Percentiles rank a stretch among this genome's conserved stretches.
Evolutionary conservation across 768 basidiomycete species (phyloP).

Genomic region (Phaeotremella fagi): DNA sequence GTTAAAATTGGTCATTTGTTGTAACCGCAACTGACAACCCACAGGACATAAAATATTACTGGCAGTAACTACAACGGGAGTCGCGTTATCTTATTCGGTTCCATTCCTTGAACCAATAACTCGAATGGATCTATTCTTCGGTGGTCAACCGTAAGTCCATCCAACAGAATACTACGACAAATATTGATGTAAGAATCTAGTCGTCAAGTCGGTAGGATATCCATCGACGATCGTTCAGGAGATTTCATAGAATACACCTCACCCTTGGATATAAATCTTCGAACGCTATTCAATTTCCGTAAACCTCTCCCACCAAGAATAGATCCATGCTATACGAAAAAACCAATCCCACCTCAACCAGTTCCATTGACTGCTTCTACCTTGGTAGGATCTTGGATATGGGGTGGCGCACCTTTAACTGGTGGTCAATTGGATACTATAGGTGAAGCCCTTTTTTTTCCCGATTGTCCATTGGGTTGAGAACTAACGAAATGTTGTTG

Average conservation of each 20-base stretch:
- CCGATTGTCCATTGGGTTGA: neutral
- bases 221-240: slow-evolving; percentile 46
- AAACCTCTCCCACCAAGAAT: slow-evolving; percentile 45
- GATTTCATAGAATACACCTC: slow-evolving; percentile 46
- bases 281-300: slow-evolving; percentile 46
- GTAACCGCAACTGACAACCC: neutral
- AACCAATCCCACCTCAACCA: slow-evolving; percentile 43
- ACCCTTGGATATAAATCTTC: slow-evolving; percentile 43
- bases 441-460: slow-evolving; percentile 15
- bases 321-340: slow-evolving; percentile 34
- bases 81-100: slow-evolving; percentile 39
- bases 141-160: slow-evolving; percentile 23
- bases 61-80: slow-evolving; percentile 38
- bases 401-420: slow-evolving; percentile 48
- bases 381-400: slow-evolving; percentile 47
- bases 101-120: slow-evolving; percentile 43
- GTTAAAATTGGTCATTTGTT: slow-evolving; percentile 17
- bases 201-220: slow-evolving; percentile 37
- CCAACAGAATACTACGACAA: neutral
- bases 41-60: slow-evolving; percentile 44
- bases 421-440: slow-evolving; percentile 47
- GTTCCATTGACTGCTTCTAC: slow-evolving; percentile 33
- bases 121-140: slow-evolving; percentile 32
- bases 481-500: too few species aligned
- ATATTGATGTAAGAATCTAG: slow-evolving; percentile 12